Evolutionary conservation across 2,329 filamentous ascomycete species (phyloP).

Genomic region (Akanthomyces dipterigenus): DNA sequence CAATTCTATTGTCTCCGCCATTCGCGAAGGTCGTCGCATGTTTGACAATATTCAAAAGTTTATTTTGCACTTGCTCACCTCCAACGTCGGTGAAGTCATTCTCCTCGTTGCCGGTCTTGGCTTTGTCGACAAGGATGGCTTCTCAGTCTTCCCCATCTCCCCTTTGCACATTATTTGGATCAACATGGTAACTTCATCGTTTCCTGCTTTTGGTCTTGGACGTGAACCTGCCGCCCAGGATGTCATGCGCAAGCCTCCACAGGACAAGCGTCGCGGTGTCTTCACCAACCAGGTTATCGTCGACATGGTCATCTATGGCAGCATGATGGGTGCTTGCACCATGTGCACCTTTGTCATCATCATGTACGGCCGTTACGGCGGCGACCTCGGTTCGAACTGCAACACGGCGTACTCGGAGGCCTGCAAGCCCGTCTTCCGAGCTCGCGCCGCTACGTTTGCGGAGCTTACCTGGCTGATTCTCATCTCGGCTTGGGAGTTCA

Average conservation of each 20-base stretch:
- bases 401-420: conserved; percentile 50
- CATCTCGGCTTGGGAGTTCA: conserved; percentile 72
- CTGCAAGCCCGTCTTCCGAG: conserved; percentile 59
- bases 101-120: conserved; percentile 73
- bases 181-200: conserved; percentile 84
- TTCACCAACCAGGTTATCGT: conserved; percentile 72
- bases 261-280: conserved; percentile 59
- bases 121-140: conserved; percentile 64
- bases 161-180: conserved; percentile 90
- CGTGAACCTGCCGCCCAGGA: conserved; percentile 69
- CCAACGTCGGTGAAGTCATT: conserved; percentile 80
- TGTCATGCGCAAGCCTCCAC: conserved; percentile 74
- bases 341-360: conserved; percentile 60
- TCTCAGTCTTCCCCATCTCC: conserved; percentile 79
- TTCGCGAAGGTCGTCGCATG: conserved; percentile 76
- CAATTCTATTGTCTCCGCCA: conserved; percentile 75
- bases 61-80: conserved; percentile 68
- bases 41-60: conserved; percentile 90
- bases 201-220: conserved; percentile 83
- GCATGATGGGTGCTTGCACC: conserved; percentile 67
- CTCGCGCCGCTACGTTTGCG: conserved; percentile 66
- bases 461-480: conserved; percentile 68
- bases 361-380: conserved; percentile 49
- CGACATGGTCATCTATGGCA: conserved; percentile 74
- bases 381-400: conserved; percentile 53